Conservation (phyloP, 176 grass and related monocot species). For the Oryza coarctata region DNA sequence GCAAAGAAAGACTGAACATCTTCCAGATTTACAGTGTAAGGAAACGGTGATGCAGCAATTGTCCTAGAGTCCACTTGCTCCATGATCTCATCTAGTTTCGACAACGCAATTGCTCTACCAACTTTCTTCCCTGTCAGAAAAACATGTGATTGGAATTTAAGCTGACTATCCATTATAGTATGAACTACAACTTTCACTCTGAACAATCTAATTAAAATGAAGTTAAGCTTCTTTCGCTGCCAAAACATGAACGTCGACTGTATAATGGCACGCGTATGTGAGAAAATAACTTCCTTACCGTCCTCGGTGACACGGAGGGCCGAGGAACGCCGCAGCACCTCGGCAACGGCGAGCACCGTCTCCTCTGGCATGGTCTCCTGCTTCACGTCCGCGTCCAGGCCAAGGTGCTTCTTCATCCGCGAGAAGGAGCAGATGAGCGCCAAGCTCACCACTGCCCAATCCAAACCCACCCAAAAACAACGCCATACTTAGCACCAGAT, state of each 20-base stretch:
- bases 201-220: neutral
- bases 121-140: slow-evolving; percentile 63
- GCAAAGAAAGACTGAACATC: slow-evolving; percentile 79
- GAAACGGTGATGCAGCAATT: slow-evolving; percentile 75
- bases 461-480: slow-evolving; percentile 2
- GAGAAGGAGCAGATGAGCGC: slow-evolving; percentile 83
- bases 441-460: slow-evolving; percentile 78
- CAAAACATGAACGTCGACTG: neutral
- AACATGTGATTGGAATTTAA: neutral
- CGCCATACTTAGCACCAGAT: slow-evolving; percentile 7
- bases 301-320: slow-evolving; percentile 69
- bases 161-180: neutral
- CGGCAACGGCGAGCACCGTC: slow-evolving; percentile 55
- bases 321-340: slow-evolving; percentile 58
- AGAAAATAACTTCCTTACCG: slow-evolving; percentile 32
- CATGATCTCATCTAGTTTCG: slow-evolving; percentile 73
- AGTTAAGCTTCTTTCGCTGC: neutral
- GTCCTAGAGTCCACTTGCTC: slow-evolving; percentile 80
- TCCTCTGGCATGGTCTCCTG: slow-evolving; percentile 56
- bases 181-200: neutral
- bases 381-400: slow-evolving; percentile 49
- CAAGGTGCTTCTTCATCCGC: slow-evolving; percentile 70
- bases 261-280: neutral
- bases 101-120: slow-evolving; percentile 64
- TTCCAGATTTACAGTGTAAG: slow-evolving; percentile 80